Conservation (phyloP, 805 yeast species). For the Dipodascopsis uninucleata region DNA sequence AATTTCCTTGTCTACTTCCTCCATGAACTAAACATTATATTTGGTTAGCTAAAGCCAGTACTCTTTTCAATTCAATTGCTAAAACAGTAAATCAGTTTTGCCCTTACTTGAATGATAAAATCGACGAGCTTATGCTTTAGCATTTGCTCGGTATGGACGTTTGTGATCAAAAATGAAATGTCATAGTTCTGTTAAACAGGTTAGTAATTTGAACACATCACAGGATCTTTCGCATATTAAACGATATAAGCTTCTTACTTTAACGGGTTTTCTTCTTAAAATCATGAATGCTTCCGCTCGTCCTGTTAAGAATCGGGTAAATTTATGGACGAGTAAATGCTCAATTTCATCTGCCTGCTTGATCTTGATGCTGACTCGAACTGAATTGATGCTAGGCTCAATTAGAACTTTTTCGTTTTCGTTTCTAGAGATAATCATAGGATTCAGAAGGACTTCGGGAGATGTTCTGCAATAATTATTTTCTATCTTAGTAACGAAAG, state of each 20-base stretch:
- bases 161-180: conserved; percentile 87
- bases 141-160: conserved; percentile 93
- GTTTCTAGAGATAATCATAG: conserved; percentile 86
- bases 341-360: conserved; percentile 98
- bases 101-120: conserved; percentile 75
- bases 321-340: conserved; percentile 87
- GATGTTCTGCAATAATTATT: conserved; percentile 47
- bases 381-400: conserved; percentile 90
- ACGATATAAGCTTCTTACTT: conserved; percentile 30
- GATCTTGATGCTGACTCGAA: conserved; percentile 84
- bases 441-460: conserved; percentile 79
- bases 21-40: conserved; percentile 61
- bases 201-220: too few relatives aligned
- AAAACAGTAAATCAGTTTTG: background rate
- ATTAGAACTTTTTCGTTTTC: conserved; percentile 89
- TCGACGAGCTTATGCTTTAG: conserved; percentile 92
- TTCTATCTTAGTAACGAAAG: conserved; percentile 1
- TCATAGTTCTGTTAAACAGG: conserved; percentile 59
- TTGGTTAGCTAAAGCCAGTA: background rate
- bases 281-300: conserved; percentile 94
- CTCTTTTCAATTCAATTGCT: background rate
- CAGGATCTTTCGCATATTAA: too few relatives aligned
- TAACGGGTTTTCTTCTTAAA: conserved; percentile 83
- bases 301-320: conserved; percentile 87
- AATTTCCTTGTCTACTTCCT: conserved; percentile 97